These are phyloP conservation scores for Heritiera littoralis DNA, from an alignment of 345 rosid genomes.

Conservation along the genomic window DNA sequence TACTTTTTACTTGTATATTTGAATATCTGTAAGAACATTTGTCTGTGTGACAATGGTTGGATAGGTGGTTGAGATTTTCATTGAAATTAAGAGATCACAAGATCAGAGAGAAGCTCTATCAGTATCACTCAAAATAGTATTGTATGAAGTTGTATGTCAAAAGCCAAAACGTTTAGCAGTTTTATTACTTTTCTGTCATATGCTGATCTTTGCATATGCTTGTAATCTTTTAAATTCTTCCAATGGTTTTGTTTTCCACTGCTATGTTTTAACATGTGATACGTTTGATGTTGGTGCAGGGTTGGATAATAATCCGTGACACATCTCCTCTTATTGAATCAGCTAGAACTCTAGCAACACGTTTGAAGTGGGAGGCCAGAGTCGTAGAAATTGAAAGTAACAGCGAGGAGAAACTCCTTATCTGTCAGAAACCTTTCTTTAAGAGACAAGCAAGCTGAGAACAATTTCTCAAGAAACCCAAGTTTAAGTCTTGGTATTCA, in stretches of 20 bases:
- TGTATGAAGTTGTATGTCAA: background rate
- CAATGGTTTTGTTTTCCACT: background rate
- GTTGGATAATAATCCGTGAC: slow-evolving; percentile 94
- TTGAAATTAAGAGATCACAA: background rate
- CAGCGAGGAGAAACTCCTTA: slow-evolving; percentile 86
- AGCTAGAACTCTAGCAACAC: slow-evolving; percentile 65
- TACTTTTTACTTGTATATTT: slow-evolving; percentile 6
- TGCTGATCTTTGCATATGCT: background rate
- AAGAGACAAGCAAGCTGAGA: slow-evolving; percentile 60
- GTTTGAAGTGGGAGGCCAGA: slow-evolving; percentile 95
- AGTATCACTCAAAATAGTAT: background rate
- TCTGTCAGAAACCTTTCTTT: slow-evolving; percentile 90
- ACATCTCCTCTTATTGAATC: slow-evolving; percentile 65
- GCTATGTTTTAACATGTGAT: background rate
- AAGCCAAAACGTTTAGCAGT: background rate
- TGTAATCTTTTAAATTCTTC: background rate
- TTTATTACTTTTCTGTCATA: background rate
- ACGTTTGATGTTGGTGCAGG: slow-evolving; percentile 51
- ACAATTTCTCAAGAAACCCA: slow-evolving; percentile 17
- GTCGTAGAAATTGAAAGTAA: slow-evolving; percentile 78
- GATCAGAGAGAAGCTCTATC: background rate
- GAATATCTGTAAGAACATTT: background rate
- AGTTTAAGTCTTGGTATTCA: slow-evolving; percentile 25
- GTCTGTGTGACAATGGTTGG: background rate
- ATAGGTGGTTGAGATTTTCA: background rate